Percentiles rank a stretch among this genome's conserved stretches.
Conservation (phyloP, 73 alveolate species). For the Tetrahymena borealis region DNA sequence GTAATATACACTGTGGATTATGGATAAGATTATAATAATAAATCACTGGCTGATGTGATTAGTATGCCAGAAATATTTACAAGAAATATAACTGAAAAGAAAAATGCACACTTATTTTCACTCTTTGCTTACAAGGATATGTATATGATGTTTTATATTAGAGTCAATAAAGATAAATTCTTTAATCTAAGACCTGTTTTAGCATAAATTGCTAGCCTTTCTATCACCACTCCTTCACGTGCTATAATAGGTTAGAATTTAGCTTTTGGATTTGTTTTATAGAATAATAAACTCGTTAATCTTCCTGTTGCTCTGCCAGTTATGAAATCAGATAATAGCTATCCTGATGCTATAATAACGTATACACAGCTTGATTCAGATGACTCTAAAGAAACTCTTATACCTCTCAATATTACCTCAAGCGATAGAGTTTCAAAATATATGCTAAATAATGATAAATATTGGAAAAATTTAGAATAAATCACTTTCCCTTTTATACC, state of each 20-base stretch:
- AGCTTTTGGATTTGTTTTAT: background rate
- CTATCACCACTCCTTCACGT: background rate
- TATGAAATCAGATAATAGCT: background rate
- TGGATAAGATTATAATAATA: background rate
- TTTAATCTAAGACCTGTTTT: background rate
- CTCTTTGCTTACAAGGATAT: background rate
- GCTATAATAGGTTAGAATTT: background rate
- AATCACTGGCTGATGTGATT: background rate
- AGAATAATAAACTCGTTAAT: background rate
- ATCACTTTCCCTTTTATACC: slow-evolving; percentile 20
- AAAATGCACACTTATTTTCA: background rate
- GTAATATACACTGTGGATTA: background rate
- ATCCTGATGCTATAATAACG: background rate
- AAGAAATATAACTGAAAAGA: background rate
- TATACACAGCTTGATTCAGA: background rate
- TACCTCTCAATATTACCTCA: background rate
- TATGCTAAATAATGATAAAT: background rate
- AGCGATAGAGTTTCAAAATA: background rate
- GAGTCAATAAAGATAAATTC: background rate
- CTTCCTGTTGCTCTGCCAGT: background rate
- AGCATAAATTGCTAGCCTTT: background rate
- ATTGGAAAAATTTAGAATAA: background rate
- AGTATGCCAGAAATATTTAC: background rate
- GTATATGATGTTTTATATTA: background rate
- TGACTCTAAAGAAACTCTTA: background rate